Conservation (phyloP, 257 asterid species). For the Nemophila menziesii region DNA sequence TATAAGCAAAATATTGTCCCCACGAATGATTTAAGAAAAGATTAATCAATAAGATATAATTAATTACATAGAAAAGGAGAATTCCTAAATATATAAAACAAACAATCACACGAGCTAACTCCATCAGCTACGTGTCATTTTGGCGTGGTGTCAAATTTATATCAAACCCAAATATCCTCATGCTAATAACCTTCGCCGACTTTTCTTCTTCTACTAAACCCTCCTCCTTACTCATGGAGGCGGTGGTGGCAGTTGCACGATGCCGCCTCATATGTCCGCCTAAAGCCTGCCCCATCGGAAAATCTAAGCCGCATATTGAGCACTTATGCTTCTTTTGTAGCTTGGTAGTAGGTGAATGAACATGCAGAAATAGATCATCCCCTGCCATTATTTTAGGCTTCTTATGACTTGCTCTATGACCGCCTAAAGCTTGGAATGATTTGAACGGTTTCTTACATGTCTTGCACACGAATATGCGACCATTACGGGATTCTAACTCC, state of each 20-base stretch:
- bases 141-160: slow-evolving; percentile 20
- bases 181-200: not conserved
- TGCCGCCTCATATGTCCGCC: slow-evolving; percentile 42
- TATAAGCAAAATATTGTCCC: too few species aligned
- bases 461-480: slow-evolving; percentile 44
- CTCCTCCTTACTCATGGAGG: not conserved
- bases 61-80: too few species aligned
- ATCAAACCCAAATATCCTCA: slow-evolving; percentile 15
- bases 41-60: too few species aligned
- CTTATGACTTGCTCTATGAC: slow-evolving; percentile 88
- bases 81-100: too few species aligned
- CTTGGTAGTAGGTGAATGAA: not conserved
- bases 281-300: slow-evolving; percentile 25
- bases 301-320: slow-evolving; percentile 23
- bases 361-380: slow-evolving; percentile 1
- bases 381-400: slow-evolving; percentile 18
- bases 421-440: slow-evolving; percentile 90
- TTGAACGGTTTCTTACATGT: slow-evolving; percentile 55
- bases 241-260: slow-evolving; percentile 12
- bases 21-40: too few species aligned
- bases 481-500: not conserved
- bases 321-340: slow-evolving; percentile 20
- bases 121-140: slow-evolving; percentile 15
- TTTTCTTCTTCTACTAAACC: not conserved
- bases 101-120: not conserved